A percentile compares a stretch with the other conserved stretches of the same genome.
These are phyloP conservation scores for Aegilops sharonensis DNA, from an alignment of 176 grass and related monocot species.

Conservation along the genomic window DNA sequence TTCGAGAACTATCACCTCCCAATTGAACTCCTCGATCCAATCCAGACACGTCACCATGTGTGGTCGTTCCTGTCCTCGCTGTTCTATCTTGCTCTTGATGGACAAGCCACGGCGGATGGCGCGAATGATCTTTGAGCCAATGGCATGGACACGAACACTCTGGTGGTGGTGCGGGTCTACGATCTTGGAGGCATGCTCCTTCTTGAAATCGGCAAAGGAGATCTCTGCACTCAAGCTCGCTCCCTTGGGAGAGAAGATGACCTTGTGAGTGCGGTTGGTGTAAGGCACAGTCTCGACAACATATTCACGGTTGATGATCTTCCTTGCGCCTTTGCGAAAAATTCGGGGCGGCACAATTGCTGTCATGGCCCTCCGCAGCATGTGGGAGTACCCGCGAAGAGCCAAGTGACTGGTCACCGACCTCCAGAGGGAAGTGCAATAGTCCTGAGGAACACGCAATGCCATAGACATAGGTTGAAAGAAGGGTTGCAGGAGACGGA, in stretches of 20 bases:
- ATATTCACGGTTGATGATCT: not conserved
- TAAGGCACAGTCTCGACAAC: not conserved
- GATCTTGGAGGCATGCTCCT: not conserved
- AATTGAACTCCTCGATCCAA: not conserved
- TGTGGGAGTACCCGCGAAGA: not conserved
- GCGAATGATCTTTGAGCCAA: not conserved
- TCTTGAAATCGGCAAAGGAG: not conserved
- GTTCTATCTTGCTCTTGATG: not conserved
- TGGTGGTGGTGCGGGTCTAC: not conserved
- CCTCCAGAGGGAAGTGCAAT: not conserved
- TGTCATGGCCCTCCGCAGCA: not conserved
- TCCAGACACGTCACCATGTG: not conserved
- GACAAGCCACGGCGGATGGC: not conserved
- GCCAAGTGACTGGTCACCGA: not conserved
- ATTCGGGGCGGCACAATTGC: not conserved
- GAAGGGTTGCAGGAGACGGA: not conserved
- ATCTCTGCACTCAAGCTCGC: accelerated
- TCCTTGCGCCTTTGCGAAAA: not conserved
- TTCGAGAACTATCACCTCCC: not conserved
- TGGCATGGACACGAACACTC: not conserved
- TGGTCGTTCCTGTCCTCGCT: not conserved
- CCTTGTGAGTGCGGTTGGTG: not conserved
- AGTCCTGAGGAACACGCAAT: no score
- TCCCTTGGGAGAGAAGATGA: not conserved
- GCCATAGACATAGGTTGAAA: not conserved